Evolutionary conservation across 2,329 filamentous ascomycete genomes (phyloP).

Genomic region (Ophiocordyceps sinensis): DNA sequence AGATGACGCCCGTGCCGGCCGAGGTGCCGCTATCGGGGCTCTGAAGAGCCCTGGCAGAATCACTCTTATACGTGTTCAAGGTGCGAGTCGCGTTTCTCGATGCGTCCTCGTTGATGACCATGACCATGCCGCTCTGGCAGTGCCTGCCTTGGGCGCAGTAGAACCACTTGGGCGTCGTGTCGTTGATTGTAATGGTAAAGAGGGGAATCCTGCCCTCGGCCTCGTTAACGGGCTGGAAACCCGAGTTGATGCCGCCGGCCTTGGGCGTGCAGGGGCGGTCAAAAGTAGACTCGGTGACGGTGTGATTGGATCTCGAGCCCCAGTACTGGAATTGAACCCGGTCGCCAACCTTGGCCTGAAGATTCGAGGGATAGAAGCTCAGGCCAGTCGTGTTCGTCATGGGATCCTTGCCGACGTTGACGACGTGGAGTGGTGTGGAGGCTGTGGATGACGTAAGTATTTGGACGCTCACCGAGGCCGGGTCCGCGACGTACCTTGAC

Average conservation of each 20-base stretch:
- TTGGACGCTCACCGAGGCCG: not conserved
- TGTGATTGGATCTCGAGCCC: no score
- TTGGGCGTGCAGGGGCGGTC: slow-evolving; percentile 55
- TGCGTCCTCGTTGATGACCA: slow-evolving; percentile 57
- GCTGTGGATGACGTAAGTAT: slow-evolving; percentile 9
- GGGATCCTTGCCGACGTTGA: slow-evolving; percentile 43
- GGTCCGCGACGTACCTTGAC: not conserved
- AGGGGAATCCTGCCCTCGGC: slow-evolving; percentile 41
- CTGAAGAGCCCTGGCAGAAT: not conserved
- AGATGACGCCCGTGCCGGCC: not conserved
- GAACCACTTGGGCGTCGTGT: slow-evolving; percentile 60
- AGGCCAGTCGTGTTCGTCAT: slow-evolving; percentile 35
- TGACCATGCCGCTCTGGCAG: slow-evolving; percentile 61
- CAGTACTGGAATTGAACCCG: slow-evolving; percentile 55
- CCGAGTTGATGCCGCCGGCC: slow-evolving; percentile 44
- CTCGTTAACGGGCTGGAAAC: slow-evolving; percentile 45
- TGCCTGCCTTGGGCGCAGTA: slow-evolving; percentile 65
- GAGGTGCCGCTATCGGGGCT: not conserved
- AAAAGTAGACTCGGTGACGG: slow-evolving; percentile 64
- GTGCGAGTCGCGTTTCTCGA: slow-evolving; percentile 15
- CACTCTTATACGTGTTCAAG: slow-evolving; percentile 16
- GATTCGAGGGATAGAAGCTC: slow-evolving; percentile 49
- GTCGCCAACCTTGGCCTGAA: slow-evolving; percentile 47
- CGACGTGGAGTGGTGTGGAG: slow-evolving; percentile 36
- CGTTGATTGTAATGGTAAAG: slow-evolving; percentile 57